These are phyloP conservation scores for Phytophthora melonis DNA, from an alignment of 352 stramenopile genomes.

Conservation along the genomic window DNA sequence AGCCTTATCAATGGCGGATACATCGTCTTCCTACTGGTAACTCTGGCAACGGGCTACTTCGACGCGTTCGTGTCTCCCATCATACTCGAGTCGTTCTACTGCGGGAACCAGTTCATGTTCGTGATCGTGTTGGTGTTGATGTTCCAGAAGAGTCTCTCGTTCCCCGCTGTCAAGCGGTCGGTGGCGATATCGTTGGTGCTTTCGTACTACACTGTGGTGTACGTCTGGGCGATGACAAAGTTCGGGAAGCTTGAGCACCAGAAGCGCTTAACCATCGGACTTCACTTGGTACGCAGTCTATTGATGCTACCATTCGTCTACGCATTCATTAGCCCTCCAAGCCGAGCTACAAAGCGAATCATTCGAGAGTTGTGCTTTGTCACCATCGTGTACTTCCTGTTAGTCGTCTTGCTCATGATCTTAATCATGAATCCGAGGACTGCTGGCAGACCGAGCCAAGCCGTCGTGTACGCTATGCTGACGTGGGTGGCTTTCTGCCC, in stretches of 20 bases:
- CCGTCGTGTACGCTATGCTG: slow-evolving; percentile 26
- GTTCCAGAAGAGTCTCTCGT: slow-evolving; percentile 59
- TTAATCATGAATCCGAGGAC: slow-evolving; percentile 35
- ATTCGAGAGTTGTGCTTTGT: slow-evolving; percentile 45
- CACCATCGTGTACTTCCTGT: slow-evolving; percentile 29
- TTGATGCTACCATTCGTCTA: slow-evolving; percentile 42
- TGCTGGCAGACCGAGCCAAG: background rate
- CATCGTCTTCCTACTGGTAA: slow-evolving; percentile 34
- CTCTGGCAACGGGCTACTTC: slow-evolving; percentile 34
- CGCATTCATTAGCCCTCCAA: slow-evolving; percentile 43
- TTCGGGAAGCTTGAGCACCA: slow-evolving; percentile 19
- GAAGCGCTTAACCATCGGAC: slow-evolving; percentile 14
- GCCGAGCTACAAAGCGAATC: slow-evolving; percentile 37
- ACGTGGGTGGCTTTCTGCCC: slow-evolving; percentile 40
- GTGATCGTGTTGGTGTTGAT: slow-evolving; percentile 50
- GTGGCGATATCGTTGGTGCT: slow-evolving; percentile 35
- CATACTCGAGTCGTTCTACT: slow-evolving; percentile 40
- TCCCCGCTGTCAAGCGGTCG: slow-evolving; percentile 41
- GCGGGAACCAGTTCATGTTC: slow-evolving; percentile 46
- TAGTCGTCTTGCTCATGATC: slow-evolving; percentile 25
- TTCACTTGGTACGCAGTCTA: slow-evolving; percentile 27
- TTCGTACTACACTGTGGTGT: slow-evolving; percentile 37
- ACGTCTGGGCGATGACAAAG: slow-evolving; percentile 27
- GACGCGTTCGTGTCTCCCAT: slow-evolving; percentile 26
- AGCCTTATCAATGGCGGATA: slow-evolving; percentile 38